Evolutionary conservation across 345 rosid species (phyloP).

Genomic region (Trapa bicornis): DNA sequence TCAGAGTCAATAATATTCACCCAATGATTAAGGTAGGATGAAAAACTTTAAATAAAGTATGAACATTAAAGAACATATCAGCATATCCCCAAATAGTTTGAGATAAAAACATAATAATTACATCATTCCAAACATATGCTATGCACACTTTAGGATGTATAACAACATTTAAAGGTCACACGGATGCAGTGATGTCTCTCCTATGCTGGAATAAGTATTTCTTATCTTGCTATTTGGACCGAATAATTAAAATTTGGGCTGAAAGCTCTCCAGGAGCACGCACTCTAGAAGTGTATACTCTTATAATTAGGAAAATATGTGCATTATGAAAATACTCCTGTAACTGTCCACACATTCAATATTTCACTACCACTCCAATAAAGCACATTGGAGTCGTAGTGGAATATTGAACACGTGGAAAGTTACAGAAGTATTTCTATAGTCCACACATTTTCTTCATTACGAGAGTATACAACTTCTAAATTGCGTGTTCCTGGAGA

Average conservation of each 20-base stretch:
- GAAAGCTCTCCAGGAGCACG: slow-evolving; percentile 14
- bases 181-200: slow-evolving; percentile 38
- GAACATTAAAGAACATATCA: too few species aligned
- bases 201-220: slow-evolving; percentile 45
- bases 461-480: slow-evolving; percentile 10
- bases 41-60: too few species aligned
- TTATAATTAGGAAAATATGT: too few species aligned
- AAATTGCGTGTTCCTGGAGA: slow-evolving; percentile 13
- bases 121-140: too few species aligned
- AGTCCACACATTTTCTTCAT: too few species aligned
- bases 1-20: too few species aligned
- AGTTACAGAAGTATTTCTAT: neutral
- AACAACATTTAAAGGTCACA: slow-evolving; percentile 32
- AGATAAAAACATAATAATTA: too few species aligned
- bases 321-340: neutral
- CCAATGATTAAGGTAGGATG: too few species aligned
- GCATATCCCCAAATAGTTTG: too few species aligned
- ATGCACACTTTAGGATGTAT: slow-evolving; percentile 11
- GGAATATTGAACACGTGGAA: neutral
- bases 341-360: slow-evolving; percentile 2
- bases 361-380: neutral
- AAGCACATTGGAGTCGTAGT: too few species aligned
- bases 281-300: slow-evolving; percentile 11
- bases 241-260: slow-evolving; percentile 44
- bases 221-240: slow-evolving; percentile 48